A percentile compares a stretch with the other conserved stretches of the same genome.
Conservation (phyloP, 345 rosid genomes). For the Rhodamnia rubescens region DNA sequence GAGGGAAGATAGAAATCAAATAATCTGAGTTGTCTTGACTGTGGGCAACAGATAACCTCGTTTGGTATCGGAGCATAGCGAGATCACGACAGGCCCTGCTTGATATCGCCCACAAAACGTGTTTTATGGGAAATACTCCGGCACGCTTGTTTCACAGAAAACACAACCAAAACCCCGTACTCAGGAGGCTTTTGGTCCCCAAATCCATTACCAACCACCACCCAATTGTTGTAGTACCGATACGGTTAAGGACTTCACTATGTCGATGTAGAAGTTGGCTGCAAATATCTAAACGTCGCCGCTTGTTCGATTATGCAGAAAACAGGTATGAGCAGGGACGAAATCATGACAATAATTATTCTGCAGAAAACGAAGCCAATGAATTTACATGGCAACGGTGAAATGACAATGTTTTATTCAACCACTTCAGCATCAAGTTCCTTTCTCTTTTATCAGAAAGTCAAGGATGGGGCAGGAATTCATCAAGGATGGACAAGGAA, state of each 20-base stretch:
- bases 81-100: not conserved
- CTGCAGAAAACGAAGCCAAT: not conserved
- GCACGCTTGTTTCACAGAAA: not conserved
- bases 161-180: not conserved
- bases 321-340: not conserved
- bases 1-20: not conserved
- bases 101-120: not conserved
- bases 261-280: not conserved
- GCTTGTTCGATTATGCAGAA: not conserved
- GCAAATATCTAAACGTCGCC: not conserved
- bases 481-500: not conserved
- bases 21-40: not conserved
- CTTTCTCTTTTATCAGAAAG: not conserved
- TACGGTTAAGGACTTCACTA: not conserved
- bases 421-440: not conserved
- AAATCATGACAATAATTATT: not conserved
- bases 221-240: not conserved
- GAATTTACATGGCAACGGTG: not conserved
- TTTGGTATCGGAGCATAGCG: not conserved
- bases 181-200: not conserved
- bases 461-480: not conserved
- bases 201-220: not conserved
- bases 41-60: not conserved
- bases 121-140: not conserved
- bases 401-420: not conserved